Conservation (phyloP, 2,329 filamentous ascomycete genomes). For the Colletotrichum limetticola region DNA sequence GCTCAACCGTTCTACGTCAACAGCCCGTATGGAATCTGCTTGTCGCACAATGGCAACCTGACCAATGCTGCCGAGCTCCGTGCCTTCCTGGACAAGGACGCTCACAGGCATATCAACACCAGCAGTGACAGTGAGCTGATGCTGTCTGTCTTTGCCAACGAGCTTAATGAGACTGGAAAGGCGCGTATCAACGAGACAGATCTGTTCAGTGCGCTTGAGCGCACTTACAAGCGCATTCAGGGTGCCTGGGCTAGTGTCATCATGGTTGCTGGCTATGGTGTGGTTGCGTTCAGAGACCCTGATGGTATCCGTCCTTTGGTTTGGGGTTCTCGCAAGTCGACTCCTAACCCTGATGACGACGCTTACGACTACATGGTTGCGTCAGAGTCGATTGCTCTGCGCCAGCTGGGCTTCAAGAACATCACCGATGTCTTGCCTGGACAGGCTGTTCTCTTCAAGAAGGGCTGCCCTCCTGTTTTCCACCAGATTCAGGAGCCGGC, state of each 20-base stretch:
- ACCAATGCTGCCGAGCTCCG: constrained; percentile 79
- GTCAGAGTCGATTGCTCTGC: constrained; percentile 86
- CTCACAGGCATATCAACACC: constrained; percentile 80
- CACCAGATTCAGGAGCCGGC: constrained; percentile 76
- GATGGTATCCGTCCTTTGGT: constrained; percentile 85
- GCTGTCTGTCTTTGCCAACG: constrained; percentile 77
- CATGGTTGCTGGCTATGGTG: constrained; percentile 83
- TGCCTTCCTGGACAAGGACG: constrained; percentile 78
- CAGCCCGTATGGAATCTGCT: constrained; percentile 34
- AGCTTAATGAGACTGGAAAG: constrained; percentile 83
- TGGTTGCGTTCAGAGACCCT: constrained; percentile 75
- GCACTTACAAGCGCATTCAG: constrained; percentile 78
- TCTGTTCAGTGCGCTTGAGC: constrained; percentile 76
- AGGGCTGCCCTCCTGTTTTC: constrained; percentile 79
- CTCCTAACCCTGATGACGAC: constrained; percentile 69
- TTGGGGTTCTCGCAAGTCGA: constrained; percentile 72
- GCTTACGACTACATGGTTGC: constrained; percentile 90
- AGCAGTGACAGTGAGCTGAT: constrained; percentile 27
- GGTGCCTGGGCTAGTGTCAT: constrained; percentile 84
- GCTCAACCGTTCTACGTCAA: constrained; percentile 87
- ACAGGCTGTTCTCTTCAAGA: constrained; percentile 86
- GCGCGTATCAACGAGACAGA: constrained; percentile 82
- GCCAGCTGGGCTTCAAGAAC: constrained; percentile 81
- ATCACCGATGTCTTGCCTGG: constrained; percentile 84
- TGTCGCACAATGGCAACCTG: constrained; percentile 88